A percentile compares a stretch with the other conserved stretches of the same genome.
Conservation (phyloP, 768 basidiomycete species). For the Hericium coralloides region DNA sequence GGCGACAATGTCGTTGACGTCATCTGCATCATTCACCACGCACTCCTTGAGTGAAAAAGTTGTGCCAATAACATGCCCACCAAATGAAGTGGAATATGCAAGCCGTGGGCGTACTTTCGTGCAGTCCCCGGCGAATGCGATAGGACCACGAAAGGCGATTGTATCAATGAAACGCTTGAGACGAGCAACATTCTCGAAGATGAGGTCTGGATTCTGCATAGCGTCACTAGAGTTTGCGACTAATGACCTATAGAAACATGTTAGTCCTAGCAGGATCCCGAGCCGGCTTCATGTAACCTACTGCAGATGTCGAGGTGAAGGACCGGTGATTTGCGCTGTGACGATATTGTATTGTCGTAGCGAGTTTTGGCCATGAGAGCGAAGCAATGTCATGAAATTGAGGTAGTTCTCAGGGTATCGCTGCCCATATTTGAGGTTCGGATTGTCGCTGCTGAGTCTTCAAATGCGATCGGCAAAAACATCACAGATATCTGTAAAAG, state of each 20-base stretch:
- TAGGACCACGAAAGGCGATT: conserved; percentile 16
- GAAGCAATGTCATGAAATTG: conserved; percentile 16
- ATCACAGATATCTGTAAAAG: too few relatives aligned
- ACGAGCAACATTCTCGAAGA: conserved; percentile 20
- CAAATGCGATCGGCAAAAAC: conserved; percentile 3
- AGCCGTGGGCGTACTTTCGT: conserved; percentile 21
- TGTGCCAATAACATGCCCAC: conserved; percentile 20
- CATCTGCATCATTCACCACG: conserved; percentile 15
- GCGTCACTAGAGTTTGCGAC: conserved; percentile 17
- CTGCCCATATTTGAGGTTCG: conserved; percentile 12
- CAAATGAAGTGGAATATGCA: conserved; percentile 19
- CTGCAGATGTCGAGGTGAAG: neutral
- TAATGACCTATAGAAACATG: neutral
- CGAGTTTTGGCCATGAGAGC: conserved; percentile 11
- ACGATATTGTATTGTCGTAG: conserved; percentile 14
- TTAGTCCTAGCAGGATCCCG: too few relatives aligned
- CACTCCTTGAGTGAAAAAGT: conserved; percentile 15
- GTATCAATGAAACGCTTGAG: conserved; percentile 17
- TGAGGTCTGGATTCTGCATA: conserved; percentile 18
- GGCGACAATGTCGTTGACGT: conserved; percentile 19
- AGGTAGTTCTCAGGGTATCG: conserved; percentile 9
- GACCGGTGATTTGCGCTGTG: neutral
- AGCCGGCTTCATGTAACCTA: neutral
- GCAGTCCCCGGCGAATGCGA: conserved; percentile 20
- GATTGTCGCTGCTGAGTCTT: neutral